Evolutionary conservation across 768 basidiomycete genomes (phyloP).

Genomic region (Boletus sp.): DNA sequence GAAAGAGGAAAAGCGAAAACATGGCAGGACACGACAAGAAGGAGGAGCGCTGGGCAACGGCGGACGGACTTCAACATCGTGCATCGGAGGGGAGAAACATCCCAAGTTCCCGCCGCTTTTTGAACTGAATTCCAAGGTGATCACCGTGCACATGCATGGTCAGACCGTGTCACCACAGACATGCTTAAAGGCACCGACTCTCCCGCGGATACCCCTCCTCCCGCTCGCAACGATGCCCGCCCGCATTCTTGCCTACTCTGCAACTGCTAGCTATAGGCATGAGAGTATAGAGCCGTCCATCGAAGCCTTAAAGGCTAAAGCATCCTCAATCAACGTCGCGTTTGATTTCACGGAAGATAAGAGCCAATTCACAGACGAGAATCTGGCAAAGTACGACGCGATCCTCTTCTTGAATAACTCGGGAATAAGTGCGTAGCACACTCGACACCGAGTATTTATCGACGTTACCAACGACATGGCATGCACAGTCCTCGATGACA

Average conservation of each 20-base stretch:
- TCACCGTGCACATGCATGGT: neutral
- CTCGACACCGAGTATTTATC: neutral
- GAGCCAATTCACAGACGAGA: constrained; percentile 50
- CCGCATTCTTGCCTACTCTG: constrained; percentile 57
- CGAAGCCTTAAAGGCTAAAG: constrained; percentile 46
- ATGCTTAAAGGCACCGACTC: neutral
- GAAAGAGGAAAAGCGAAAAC: constrained; percentile 15
- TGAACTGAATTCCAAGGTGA: constrained; percentile 18
- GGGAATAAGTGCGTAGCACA: constrained; percentile 54
- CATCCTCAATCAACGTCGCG: constrained; percentile 43
- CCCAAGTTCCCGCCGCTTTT: constrained; percentile 5
- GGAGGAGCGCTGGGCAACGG: neutral
- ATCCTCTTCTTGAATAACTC: constrained; percentile 68
- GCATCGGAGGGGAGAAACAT: neutral
- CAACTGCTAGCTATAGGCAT: constrained; percentile 62
- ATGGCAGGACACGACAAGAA: neutral
- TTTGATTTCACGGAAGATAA: constrained; percentile 69
- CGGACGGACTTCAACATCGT: constrained; percentile 4
- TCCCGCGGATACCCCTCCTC: neutral
- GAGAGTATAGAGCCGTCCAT: constrained; percentile 75
- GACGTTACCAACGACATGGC: neutral
- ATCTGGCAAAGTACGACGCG: constrained; percentile 56
- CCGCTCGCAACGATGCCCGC: constrained; percentile 21
- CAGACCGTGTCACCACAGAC: neutral
- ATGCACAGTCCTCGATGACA: constrained; percentile 49